phyloP scores from a whole-genome alignment of 495 filamentous ascomycete species.

The Amphirosellinia nigrospora region DNA sequence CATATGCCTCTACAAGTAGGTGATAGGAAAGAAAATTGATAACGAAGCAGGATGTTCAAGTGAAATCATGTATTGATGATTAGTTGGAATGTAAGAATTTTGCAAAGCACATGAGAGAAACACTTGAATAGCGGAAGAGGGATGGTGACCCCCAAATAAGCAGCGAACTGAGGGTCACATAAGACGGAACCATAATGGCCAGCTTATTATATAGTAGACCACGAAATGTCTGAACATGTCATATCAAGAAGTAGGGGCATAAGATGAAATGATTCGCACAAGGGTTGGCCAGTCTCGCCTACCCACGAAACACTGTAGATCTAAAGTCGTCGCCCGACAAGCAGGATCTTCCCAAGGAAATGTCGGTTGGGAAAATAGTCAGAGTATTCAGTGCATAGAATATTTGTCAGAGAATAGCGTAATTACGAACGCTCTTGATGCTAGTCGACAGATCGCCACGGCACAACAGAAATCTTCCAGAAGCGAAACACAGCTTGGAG shows the following conservation, averaged over 20 bases:
- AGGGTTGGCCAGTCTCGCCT: constrained; percentile 8
- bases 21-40: not conserved
- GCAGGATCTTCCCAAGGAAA: not conserved
- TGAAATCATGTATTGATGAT: not conserved
- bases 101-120: not conserved
- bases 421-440: not conserved
- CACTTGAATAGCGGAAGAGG: constrained; percentile 4
- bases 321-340: not conserved
- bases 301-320: constrained; percentile 5
- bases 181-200: not conserved
- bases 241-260: constrained; percentile 13
- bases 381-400: constrained; percentile 11
- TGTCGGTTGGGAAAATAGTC: not conserved
- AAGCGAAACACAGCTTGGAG: constrained; percentile 8
- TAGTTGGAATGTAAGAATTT: not conserved
- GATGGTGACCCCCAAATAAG: constrained; percentile 15
- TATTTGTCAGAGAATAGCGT: constrained; percentile 11
- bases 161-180: constrained; percentile 10
- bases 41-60: not conserved
- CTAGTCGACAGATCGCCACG: not conserved
- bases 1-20: not conserved
- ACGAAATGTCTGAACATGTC: constrained; percentile 16
- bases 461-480: constrained; percentile 18
- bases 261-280: constrained; percentile 19
- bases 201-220: constrained; percentile 12